A percentile compares a stretch with the other conserved stretches of the same genome.
These are phyloP conservation scores for Verticillium albo-atrum DNA, from an alignment of 2,329 filamentous ascomycete species.

Conservation along the genomic window DNA sequence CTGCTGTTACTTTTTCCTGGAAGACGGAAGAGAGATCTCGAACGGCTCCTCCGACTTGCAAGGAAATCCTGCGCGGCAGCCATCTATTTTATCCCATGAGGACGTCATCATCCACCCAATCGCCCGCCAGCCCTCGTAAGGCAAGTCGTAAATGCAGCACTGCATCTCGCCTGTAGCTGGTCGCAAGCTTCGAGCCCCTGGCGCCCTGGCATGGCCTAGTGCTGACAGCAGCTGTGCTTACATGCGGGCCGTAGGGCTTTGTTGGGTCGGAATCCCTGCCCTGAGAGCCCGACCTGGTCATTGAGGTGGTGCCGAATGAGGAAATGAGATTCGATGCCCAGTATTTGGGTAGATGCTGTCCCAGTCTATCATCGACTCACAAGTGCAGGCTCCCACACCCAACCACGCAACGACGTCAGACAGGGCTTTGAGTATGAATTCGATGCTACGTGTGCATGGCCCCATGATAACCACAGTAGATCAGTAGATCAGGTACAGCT, in stretches of 20 bases:
- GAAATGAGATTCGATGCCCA: too few relatives aligned
- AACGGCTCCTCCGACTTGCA: not conserved
- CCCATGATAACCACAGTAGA: too few relatives aligned
- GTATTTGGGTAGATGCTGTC: too few relatives aligned
- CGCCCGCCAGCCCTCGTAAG: not conserved
- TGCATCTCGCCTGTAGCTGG: not conserved
- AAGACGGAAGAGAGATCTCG: too few relatives aligned
- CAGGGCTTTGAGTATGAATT: too few relatives aligned
- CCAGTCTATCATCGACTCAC: too few relatives aligned
- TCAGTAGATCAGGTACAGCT: too few relatives aligned
- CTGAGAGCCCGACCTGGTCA: not conserved
- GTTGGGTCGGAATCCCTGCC: not conserved
- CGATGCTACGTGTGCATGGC: too few relatives aligned
- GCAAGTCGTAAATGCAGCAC: not conserved
- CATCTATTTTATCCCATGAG: not conserved
- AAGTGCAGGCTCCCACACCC: too few relatives aligned
- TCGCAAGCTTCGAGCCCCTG: not conserved
- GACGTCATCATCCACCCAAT: not conserved
- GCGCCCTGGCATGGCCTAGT: not conserved
- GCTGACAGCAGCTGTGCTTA: not conserved
- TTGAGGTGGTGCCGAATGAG: too few relatives aligned
- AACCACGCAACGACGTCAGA: too few relatives aligned
- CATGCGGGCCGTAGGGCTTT: not conserved
- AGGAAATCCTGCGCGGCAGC: not conserved
- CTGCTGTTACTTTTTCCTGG: too few relatives aligned